phyloP scores from a whole-genome alignment of 441 rosid species.

The Pelargonium fulgidum region DNA sequence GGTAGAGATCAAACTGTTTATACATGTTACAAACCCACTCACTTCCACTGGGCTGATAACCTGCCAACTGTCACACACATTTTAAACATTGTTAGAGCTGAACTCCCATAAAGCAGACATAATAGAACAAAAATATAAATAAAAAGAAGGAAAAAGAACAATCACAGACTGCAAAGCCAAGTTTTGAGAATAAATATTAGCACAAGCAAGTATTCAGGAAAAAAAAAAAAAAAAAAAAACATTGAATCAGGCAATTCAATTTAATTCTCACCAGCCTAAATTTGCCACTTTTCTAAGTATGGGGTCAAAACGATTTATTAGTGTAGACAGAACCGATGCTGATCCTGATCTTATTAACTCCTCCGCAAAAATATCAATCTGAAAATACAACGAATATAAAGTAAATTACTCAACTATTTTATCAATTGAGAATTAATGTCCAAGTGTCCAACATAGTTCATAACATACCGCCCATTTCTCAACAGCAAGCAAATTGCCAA shows the following conservation, averaged over 20 bases:
- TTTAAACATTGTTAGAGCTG: slow-evolving; percentile 13
- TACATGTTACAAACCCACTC: slow-evolving; percentile 42
- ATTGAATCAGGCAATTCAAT: background rate
- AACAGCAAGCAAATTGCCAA: slow-evolving; percentile 60
- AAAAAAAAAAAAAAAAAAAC: background rate
- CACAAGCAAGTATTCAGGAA: background rate
- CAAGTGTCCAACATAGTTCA: slow-evolving; percentile 6
- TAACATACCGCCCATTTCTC: slow-evolving; percentile 50
- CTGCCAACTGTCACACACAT: slow-evolving; percentile 61
- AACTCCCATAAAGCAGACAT: slow-evolving; percentile 2
- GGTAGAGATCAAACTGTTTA: slow-evolving; percentile 43
- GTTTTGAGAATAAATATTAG: background rate
- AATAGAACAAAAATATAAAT: background rate
- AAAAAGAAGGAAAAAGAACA: background rate
- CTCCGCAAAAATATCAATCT: slow-evolving; percentile 62
- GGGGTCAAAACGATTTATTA: slow-evolving; percentile 54
- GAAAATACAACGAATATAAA: slow-evolving; percentile 21
- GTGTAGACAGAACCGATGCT: slow-evolving; percentile 51
- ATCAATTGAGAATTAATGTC: slow-evolving; percentile 8
- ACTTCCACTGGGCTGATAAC: slow-evolving; percentile 78
- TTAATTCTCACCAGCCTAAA: slow-evolving; percentile 56
- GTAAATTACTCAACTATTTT: slow-evolving; percentile 7
- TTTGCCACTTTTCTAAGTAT: slow-evolving; percentile 59
- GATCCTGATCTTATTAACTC: slow-evolving; percentile 65
- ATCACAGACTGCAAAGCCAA: background rate